phyloP scores from a whole-genome alignment of 345 rosid species.

The Geranium rotundifolium region DNA sequence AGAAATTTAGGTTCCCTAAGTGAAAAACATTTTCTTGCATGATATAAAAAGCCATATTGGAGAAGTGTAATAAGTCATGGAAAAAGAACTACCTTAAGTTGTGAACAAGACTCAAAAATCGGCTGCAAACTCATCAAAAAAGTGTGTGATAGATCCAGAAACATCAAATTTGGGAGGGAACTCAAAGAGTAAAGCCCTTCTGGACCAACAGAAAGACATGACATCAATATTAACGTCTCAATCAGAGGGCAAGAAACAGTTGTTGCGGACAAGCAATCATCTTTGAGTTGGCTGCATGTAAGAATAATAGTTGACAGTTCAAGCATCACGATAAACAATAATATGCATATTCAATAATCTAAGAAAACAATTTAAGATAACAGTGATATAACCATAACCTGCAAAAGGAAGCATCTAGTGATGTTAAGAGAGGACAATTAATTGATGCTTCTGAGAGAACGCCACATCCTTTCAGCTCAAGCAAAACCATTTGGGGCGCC shows the following conservation, averaged over 20 bases:
- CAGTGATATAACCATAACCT: conserved; percentile 30
- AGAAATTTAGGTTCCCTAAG: too few species aligned
- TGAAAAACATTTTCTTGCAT: too few species aligned
- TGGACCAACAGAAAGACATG: conserved; percentile 73
- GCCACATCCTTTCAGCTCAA: conserved; percentile 97
- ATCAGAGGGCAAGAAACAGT: conserved; percentile 69
- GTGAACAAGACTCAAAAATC: conserved; percentile 70
- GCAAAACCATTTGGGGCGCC: conserved; percentile 69
- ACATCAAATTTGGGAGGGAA: conserved; percentile 45
- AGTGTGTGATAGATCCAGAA: conserved; percentile 86
- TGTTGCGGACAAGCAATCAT: conserved; percentile 79
- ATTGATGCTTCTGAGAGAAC: conserved; percentile 73
- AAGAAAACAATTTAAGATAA: not conserved
- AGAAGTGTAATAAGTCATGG: not conserved
- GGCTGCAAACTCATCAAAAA: conserved; percentile 75
- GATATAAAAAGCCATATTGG: not conserved
- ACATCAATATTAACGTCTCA: conserved; percentile 80
- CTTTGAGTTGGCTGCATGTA: conserved; percentile 69
- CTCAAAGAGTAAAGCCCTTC: conserved; percentile 69
- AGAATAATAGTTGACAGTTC: conserved; percentile 11
- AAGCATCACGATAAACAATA: not conserved
- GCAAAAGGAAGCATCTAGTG: conserved; percentile 98
- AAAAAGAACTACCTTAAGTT: conserved; percentile 54
- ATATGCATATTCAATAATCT: conserved; percentile 1
- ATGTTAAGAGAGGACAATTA: conserved; percentile 64